Evolutionary conservation across 1,284 basidiomycete species (phyloP).

Genomic region (Cutaneotrichosporon cavernicola): DNA sequence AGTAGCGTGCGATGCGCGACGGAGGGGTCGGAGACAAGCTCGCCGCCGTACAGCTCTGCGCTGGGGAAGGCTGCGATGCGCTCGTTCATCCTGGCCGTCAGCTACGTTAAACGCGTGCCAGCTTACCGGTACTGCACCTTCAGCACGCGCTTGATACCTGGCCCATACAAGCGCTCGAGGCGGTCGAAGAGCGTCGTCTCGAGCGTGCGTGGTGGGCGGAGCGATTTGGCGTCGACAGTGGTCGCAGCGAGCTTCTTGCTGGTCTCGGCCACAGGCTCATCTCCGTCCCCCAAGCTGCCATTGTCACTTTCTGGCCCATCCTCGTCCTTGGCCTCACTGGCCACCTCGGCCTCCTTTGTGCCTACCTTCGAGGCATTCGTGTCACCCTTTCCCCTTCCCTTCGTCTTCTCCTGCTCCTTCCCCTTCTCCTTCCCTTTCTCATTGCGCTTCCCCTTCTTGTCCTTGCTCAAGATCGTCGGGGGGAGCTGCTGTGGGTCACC

Average conservation of each 20-base stretch:
- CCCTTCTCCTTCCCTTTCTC: conserved; percentile 13
- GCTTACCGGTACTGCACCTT: conserved; percentile 77
- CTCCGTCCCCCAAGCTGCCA: conserved; percentile 1
- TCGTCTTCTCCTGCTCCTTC: neutral
- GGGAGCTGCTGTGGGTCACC: conserved; percentile 90
- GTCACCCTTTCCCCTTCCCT: neutral
- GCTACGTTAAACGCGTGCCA: neutral
- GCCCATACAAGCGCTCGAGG: conserved; percentile 80
- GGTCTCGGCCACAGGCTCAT: neutral
- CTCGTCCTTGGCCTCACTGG: neutral
- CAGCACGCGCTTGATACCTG: conserved; percentile 79
- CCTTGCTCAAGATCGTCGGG: conserved; percentile 76
- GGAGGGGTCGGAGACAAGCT: conserved; percentile 67
- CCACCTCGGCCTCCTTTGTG: too few relatives aligned
- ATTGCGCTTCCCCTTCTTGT: conserved; percentile 30
- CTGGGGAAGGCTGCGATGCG: conserved; percentile 87
- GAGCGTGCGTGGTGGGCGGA: conserved; percentile 70
- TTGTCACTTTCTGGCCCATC: neutral
- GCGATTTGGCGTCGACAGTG: conserved; percentile 11
- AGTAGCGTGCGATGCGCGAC: conserved; percentile 70
- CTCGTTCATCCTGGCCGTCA: conserved; percentile 70
- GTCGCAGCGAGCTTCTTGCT: neutral
- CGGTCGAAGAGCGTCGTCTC: conserved; percentile 90
- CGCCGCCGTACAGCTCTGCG: conserved; percentile 70
- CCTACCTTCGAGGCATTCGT: too few relatives aligned